Conservation (phyloP, 1,284 basidiomycete genomes). For the Apiotrichum brassicae region DNA sequence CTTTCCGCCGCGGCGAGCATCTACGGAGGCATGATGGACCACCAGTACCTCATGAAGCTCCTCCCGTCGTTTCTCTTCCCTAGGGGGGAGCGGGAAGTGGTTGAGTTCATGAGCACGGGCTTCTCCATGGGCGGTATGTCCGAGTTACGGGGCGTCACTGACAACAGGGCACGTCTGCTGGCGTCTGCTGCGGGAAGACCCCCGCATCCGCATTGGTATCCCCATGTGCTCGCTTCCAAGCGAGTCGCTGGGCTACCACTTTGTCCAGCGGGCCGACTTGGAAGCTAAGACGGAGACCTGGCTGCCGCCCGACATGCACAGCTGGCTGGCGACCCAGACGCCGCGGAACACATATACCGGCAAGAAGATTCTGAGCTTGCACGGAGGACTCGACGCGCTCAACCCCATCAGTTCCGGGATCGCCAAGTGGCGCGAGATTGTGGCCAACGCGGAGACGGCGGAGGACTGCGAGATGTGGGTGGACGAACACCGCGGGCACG, state of each 20-base stretch:
- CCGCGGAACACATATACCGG: constrained; percentile 51
- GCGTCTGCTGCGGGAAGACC: constrained; percentile 50
- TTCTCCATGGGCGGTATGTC: constrained; percentile 50
- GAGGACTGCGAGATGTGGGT: constrained; percentile 32
- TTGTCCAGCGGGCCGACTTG: constrained; percentile 41
- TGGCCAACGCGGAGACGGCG: not conserved
- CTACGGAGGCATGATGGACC: constrained; percentile 49
- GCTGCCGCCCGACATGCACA: not conserved
- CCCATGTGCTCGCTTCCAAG: constrained; percentile 69
- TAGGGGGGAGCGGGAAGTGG: constrained; percentile 58
- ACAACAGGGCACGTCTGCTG: constrained; percentile 11
- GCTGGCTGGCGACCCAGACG: not conserved
- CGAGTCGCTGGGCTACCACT: constrained; percentile 54
- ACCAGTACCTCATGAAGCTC: constrained; percentile 75
- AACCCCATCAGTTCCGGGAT: constrained; percentile 30
- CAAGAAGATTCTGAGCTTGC: constrained; percentile 64
- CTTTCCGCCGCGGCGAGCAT: constrained; percentile 10
- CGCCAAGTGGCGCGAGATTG: constrained; percentile 32
- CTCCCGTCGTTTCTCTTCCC: constrained; percentile 73
- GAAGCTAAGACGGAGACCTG: constrained; percentile 1
- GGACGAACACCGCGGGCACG: constrained; percentile 9
- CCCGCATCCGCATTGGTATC: constrained; percentile 63
- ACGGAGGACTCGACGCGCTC: constrained; percentile 49
- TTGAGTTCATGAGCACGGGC: constrained; percentile 58
- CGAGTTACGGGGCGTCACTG: not conserved